A percentile compares a stretch with the other conserved stretches of the same genome.
phyloP scores from a whole-genome alignment of 306 rosid species.

The Trifolium repens region DNA sequence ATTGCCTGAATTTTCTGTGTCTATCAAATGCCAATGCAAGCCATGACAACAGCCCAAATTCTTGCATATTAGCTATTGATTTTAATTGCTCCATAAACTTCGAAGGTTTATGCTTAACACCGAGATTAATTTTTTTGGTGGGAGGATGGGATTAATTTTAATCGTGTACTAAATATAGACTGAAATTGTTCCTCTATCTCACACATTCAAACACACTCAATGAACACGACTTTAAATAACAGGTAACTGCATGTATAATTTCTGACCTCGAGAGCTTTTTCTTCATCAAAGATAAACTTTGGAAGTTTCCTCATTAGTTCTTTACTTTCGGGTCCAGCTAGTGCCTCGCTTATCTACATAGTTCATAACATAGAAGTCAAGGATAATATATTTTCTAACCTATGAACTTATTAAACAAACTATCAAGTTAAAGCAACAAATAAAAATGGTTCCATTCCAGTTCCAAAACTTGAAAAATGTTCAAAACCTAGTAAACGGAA shows the following conservation, averaged over 20 bases:
- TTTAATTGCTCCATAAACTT: neutral
- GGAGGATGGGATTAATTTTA: neutral
- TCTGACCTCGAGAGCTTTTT: constrained; percentile 70
- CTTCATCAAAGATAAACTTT: constrained; percentile 70
- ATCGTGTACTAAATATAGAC: neutral
- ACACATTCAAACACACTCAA: constrained; percentile 25
- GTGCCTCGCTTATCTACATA: constrained; percentile 59
- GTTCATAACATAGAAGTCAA: constrained; percentile 28
- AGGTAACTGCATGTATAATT: constrained; percentile 25
- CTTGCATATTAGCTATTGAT: neutral
- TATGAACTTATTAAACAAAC: constrained; percentile 2
- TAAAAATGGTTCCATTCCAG: neutral
- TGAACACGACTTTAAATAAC: constrained; percentile 20
- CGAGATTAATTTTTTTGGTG: neutral
- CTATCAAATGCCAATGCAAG: neutral
- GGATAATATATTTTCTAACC: neutral
- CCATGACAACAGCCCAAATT: neutral
- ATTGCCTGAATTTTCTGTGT: neutral
- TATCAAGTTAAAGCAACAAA: constrained; percentile 13
- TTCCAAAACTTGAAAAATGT: constrained; percentile 1
- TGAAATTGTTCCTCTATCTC: neutral
- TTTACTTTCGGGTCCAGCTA: constrained; percentile 61
- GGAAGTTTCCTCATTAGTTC: constrained; percentile 72
- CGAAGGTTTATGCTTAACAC: neutral
- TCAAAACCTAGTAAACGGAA: neutral